Evolutionary conservation across 2,329 filamentous ascomycete species (phyloP), one percentile per base, ranked within the genome.

Genomic region (Sarocladium kiliense): DNA sequence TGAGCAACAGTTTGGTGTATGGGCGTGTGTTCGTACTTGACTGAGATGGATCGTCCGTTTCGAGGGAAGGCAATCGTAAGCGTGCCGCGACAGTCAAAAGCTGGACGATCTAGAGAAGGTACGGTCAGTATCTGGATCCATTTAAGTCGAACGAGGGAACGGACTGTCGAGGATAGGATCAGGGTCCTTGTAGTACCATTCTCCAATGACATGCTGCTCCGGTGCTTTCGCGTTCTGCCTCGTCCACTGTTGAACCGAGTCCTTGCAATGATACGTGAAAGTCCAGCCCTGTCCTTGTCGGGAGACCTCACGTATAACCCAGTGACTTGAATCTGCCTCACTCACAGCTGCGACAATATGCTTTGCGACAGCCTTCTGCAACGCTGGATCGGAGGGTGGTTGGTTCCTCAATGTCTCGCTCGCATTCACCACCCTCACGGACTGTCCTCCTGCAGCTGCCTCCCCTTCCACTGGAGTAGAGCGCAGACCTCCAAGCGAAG

Each of bases 61-160:
- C 74, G 76, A 6, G 74, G 72, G 58, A 85, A 84, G 1, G 71
- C 64, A 42, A 85, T 71, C 2, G 66, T 71, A 18, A 84, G 64
- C 0, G 71, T 70, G 18, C 81, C 81, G 36, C 77, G 74, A 57
- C 81, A 85, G 60, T 85, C 80, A 59, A 83, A 85, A 0, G 81
- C 81, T 53, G 81, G 81, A 14, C 81, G 78, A 26, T 68, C 78
- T 81, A 58, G 16, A 26, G n/a, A 27, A 19, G 19, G 9, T 10
- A 34, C 4, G 36, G 10, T 21, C 14, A 27, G 27, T 18, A 5
- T 11, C 18, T n/a, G 47, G 2, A 9, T 9, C 14, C 5, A 36
- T 3, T 30, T 7, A 16, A 23, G 3, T 12, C n/a, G 25, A 12
- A n/a, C 19, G n/a, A 9, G 44, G 23, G 7, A 10, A 61, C 73